A percentile compares a stretch with the other conserved stretches of the same genome.
Conservation (phyloP, 108 stramenopile genomes). For the Discostella stelligeroides region DNA sequence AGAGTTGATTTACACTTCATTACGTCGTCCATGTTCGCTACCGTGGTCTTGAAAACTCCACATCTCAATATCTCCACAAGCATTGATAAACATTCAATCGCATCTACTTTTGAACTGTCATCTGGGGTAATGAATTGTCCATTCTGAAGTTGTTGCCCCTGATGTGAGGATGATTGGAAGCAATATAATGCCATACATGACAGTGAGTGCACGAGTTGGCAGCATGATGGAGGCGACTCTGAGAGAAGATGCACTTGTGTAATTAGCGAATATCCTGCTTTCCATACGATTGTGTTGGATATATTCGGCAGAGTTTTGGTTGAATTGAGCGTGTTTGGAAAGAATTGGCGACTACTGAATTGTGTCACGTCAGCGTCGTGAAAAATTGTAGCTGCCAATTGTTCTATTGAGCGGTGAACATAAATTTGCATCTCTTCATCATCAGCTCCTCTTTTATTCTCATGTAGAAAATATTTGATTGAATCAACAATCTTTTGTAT, state of each 20-base stretch:
- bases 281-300: conserved; percentile 27
- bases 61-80: conserved; percentile 25
- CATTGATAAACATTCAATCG: conserved; percentile 41
- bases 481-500: not conserved
- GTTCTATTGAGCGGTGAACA: not conserved
- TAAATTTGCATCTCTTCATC: not conserved
- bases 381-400: conserved; percentile 8
- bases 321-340: not conserved
- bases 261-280: conserved; percentile 25
- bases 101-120: conserved; percentile 22
- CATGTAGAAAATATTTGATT: not conserved
- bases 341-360: not conserved
- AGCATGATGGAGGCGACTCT: conserved; percentile 10
- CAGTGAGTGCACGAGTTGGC: conserved; percentile 16
- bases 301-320: conserved; percentile 4
- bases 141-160: not conserved
- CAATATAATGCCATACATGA: conserved; percentile 22
- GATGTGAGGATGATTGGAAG: conserved; percentile 14
- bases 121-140: conserved; percentile 13
- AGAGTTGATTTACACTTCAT: conserved; percentile 29
- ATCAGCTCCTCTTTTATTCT: not conserved
- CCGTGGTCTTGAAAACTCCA: not conserved
- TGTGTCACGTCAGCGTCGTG: not conserved
- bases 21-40: conserved; percentile 13
- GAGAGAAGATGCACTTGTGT: conserved; percentile 13